Evolutionary conservation across 2,329 filamentous ascomycete genomes (phyloP).

Genomic region (Aspergillus aculeatus): DNA sequence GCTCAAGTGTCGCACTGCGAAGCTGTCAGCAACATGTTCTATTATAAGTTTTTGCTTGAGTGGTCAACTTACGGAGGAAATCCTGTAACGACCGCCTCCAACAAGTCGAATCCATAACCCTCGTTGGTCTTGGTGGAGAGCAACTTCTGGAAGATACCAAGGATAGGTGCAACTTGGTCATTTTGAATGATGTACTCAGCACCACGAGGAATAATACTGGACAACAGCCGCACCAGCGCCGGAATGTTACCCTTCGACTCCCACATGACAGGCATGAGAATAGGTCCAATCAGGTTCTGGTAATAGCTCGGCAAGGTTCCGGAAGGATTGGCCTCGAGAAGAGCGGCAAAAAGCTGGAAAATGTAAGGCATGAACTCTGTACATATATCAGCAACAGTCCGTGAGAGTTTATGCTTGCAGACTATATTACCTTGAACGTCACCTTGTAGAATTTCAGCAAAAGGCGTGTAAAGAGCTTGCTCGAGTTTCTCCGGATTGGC

Average conservation of each 20-base stretch:
- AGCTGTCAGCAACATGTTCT: constrained; percentile 5
- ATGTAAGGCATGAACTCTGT: constrained; percentile 92
- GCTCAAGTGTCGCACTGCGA: constrained; percentile 62
- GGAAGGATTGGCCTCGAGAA: constrained; percentile 81
- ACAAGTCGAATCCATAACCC: constrained; percentile 79
- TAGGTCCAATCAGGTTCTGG: constrained; percentile 71
- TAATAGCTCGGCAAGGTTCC: constrained; percentile 79
- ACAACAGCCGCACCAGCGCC: constrained; percentile 79
- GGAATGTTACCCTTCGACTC: constrained; percentile 91
- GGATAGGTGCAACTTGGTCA: constrained; percentile 79
- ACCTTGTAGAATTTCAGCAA: constrained; percentile 74
- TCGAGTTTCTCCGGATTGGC: constrained; percentile 73
- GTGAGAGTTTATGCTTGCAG: neutral
- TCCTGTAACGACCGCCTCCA: constrained; percentile 74
- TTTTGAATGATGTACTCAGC: constrained; percentile 69
- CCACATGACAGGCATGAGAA: constrained; percentile 83
- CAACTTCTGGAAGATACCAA: constrained; percentile 95
- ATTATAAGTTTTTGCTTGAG: neutral
- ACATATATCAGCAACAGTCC: constrained; percentile 29
- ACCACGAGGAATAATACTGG: constrained; percentile 78
- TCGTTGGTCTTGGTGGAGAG: constrained; percentile 81
- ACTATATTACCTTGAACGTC: constrained; percentile 70
- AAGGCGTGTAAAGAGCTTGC: constrained; percentile 75
- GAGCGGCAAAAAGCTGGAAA: constrained; percentile 89
- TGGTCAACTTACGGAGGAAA: constrained; percentile 64